Evolutionary conservation across 495 filamentous ascomycete species (phyloP), one percentile per base, ranked within the genome.

Genomic region (Collariella sp.): DNA sequence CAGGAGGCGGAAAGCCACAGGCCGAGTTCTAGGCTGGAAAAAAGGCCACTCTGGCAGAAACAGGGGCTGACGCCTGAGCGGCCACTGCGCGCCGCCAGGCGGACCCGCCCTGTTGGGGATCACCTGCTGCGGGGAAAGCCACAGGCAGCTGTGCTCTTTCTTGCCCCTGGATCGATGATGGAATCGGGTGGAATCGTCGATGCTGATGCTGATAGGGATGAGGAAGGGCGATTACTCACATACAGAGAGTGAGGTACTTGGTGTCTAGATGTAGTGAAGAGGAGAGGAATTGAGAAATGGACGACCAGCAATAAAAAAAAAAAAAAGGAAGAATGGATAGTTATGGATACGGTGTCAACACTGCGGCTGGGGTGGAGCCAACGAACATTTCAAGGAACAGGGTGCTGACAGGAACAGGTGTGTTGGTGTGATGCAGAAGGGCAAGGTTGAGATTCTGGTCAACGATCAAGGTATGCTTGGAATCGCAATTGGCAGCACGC

Each of bases 351-450:
- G 48, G 53, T 60, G 57, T 49, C 57, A 56, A 46, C 23, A 29
- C 43, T 0, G 38, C 43, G 45, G 38, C 35, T 46, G 24, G 36
- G 55, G 22, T 19, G 35, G 15, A 23, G 10, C 19, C 39, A 46
- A 16, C n/a, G 35, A 10, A 35, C 11, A 26, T 15, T n/a, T 0
- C 3, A 5, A 7, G 23, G 18, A 39, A 42, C 46, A 58, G 41
- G 22, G 42, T 6, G 52, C 65, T 67, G 55, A 67, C 63, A 13
- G n/a, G 15, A 7, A 23, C 18, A 65, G 65, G 11, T 67, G 93
- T 75, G 93, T 97, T 61, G 93, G 91, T 86, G 87, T 98, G 65
- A 97, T 97, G 94, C 90, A 95, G 68, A 87, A 88, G 71, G 93
- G 93, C 69, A 95, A 95, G 76, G 94, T 99, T 53, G 94, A 99